These are phyloP conservation scores for Tricholoma saponaceum DNA, from an alignment of 768 basidiomycete genomes.

Conservation along the genomic window DNA sequence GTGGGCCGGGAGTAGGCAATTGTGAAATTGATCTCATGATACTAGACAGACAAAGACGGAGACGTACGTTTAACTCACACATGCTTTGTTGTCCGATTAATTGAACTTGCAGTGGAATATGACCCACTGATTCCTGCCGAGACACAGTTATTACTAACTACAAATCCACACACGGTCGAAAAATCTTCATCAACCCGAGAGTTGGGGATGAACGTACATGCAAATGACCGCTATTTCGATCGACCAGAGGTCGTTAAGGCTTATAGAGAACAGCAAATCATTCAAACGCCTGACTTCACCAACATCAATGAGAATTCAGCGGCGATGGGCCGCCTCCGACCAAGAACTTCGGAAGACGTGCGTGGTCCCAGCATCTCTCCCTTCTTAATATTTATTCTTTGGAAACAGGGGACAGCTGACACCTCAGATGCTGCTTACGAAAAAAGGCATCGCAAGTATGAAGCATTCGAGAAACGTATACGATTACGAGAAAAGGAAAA, in stretches of 20 bases:
- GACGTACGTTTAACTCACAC: slow-evolving; percentile 46
- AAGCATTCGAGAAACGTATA: slow-evolving; percentile 80
- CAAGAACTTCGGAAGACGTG: slow-evolving; percentile 64
- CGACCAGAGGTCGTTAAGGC: slow-evolving; percentile 71
- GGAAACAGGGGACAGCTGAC: slow-evolving; percentile 50
- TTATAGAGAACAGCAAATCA: slow-evolving; percentile 62
- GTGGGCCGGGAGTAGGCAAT: slow-evolving; percentile 76
- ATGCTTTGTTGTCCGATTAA: slow-evolving; percentile 1
- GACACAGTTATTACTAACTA: slow-evolving; percentile 70
- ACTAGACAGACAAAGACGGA: slow-evolving; percentile 73
- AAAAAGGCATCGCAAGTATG: slow-evolving; percentile 82
- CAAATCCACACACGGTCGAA: slow-evolving; percentile 52
- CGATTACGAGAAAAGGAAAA: slow-evolving; percentile 89
- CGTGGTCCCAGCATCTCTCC: slow-evolving; percentile 24
- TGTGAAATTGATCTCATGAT: slow-evolving; percentile 82
- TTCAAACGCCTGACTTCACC: slow-evolving; percentile 77
- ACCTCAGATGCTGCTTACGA: slow-evolving; percentile 80
- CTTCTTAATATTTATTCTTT: slow-evolving; percentile 9
- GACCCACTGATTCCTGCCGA: slow-evolving; percentile 66
- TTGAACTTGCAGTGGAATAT: slow-evolving; percentile 52
- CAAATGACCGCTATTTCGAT: slow-evolving; percentile 74
- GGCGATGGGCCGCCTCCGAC: slow-evolving; percentile 68
- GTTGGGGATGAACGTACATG: slow-evolving; percentile 49
- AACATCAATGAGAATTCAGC: slow-evolving; percentile 41
- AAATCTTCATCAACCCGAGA: slow-evolving; percentile 34